Percentiles rank a stretch among this genome's conserved stretches.
Conservation (phyloP, 2,329 filamentous ascomycete genomes). For the Aspergillus unguis region DNA sequence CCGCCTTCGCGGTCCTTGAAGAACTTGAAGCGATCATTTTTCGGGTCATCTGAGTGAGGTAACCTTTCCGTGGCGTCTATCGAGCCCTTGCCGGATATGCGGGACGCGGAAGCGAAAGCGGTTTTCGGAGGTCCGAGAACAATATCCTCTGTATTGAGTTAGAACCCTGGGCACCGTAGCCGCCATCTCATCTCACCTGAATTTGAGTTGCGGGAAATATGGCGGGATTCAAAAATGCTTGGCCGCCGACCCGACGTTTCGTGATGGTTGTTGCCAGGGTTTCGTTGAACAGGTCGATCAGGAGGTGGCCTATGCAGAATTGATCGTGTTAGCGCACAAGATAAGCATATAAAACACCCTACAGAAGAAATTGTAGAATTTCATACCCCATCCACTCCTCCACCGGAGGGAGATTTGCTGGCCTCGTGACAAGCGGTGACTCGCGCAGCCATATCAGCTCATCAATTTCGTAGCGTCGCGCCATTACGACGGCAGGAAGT, state of each 20-base stretch:
- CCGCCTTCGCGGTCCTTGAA: slow-evolving; percentile 37
- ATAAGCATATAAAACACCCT: not conserved
- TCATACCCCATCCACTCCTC: slow-evolving; percentile 94
- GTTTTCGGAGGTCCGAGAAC: slow-evolving; percentile 81
- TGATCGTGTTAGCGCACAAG: slow-evolving; percentile 21
- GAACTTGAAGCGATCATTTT: slow-evolving; percentile 58
- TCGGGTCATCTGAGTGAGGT: slow-evolving; percentile 50
- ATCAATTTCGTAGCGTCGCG: slow-evolving; percentile 68
- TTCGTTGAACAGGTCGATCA: slow-evolving; percentile 41
- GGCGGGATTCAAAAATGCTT: slow-evolving; percentile 43
- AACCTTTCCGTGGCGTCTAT: slow-evolving; percentile 45
- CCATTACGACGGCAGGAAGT: slow-evolving; percentile 33
- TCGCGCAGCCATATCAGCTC: slow-evolving; percentile 71
- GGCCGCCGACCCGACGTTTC: slow-evolving; percentile 38
- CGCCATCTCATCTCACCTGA: slow-evolving; percentile 33
- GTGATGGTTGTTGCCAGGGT: slow-evolving; percentile 32
- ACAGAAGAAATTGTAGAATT: not conserved
- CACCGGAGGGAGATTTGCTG: slow-evolving; percentile 71
- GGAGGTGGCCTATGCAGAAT: slow-evolving; percentile 36
- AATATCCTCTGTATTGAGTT: slow-evolving; percentile 64
- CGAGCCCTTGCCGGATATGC: slow-evolving; percentile 46
- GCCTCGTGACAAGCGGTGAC: slow-evolving; percentile 80
- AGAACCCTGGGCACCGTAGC: slow-evolving; percentile 24
- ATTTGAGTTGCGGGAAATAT: slow-evolving; percentile 48
- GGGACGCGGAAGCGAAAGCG: slow-evolving; percentile 74